phyloP scores from a whole-genome alignment of 805 yeast species.

The Soucietia sequanensis region DNA sequence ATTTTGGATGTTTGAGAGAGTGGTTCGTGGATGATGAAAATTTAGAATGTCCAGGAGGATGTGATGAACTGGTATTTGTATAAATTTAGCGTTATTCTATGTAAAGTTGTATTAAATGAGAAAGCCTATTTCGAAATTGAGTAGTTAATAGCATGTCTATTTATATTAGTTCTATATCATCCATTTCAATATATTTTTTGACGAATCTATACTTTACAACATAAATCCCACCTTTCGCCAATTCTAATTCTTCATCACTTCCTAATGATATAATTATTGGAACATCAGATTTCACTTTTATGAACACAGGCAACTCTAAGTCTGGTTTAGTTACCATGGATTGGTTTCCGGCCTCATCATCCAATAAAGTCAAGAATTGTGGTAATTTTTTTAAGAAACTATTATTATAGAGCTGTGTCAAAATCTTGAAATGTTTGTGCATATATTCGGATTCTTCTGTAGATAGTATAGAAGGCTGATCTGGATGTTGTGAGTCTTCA shows the following conservation, averaged over 20 bases:
- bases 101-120: neutral
- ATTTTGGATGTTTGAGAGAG: conserved; percentile 69
- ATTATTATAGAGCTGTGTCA: conserved; percentile 62
- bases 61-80: conserved; percentile 31
- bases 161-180: conserved; percentile 38
- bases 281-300: conserved; percentile 43
- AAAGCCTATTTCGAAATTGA: no score
- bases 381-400: conserved; percentile 72
- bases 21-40: conserved; percentile 73
- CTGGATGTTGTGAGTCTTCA: conserved; percentile 7
- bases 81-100: neutral
- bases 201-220: conserved; percentile 62
- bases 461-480: conserved; percentile 38
- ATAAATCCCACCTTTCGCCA: conserved; percentile 65
- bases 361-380: conserved; percentile 63
- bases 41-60: conserved; percentile 79
- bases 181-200: conserved; percentile 30
- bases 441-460: conserved; percentile 63
- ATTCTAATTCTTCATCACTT: conserved; percentile 52
- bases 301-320: conserved; percentile 71
- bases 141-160: no score
- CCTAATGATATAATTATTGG: conserved; percentile 26
- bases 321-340: conserved; percentile 83
- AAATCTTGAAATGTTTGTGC: conserved; percentile 62
- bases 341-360: conserved; percentile 60